Base-by-base conservation (phyloP, 176 grass and related monocot species). In the Juncus effusus region DNA sequence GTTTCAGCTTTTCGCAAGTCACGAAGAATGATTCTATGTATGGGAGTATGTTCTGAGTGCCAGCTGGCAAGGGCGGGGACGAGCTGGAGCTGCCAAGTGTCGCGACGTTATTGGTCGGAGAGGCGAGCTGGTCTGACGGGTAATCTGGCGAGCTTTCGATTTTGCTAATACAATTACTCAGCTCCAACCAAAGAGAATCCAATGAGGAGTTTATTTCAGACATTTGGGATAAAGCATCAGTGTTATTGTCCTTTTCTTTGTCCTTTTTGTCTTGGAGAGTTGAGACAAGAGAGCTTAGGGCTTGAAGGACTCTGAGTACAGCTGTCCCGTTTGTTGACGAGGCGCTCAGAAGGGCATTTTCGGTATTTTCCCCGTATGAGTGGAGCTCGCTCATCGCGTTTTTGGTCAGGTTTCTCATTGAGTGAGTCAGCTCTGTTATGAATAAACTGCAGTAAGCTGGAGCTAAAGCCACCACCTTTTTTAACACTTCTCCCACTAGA, bases 21-120 rank as follows among this genome's bases (percentile, higher is more conserved):
- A 99, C 95, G 1, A 99, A 94, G 78, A 99, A 99, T 6, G 95
- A 94, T 62, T 99, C 95, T 37, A 99, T 94, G 63, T 99, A 99
- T 52, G 95, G 95, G 42, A 99, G 75, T 84, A 99, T 94, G 60
- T 94, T 99, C 60, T 99, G 95, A 13, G 95, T 93, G 78, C 95
- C 89, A 38, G 81, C 83, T 41, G 95, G 86, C 16, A 99, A 69
- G 13, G 95, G 89, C 71, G 95, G 86, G 65, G 85, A 81, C 65
- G 89, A 77, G 81, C 76, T 65, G 81, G 74, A 65, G 80, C 66
- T 85, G 40, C 69, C 40, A 40, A 87, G 60, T 41, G 81, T 54
- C 70, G 80, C 66, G 63, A 79, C 64, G 78, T 77, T 90, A 42
- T 63, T 63, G 77, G 90, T 80, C 64, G 77, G n/a, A 44, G 86